Conservation (phyloP, 1,284 basidiomycete genomes). For the Tilletia horrida region DNA sequence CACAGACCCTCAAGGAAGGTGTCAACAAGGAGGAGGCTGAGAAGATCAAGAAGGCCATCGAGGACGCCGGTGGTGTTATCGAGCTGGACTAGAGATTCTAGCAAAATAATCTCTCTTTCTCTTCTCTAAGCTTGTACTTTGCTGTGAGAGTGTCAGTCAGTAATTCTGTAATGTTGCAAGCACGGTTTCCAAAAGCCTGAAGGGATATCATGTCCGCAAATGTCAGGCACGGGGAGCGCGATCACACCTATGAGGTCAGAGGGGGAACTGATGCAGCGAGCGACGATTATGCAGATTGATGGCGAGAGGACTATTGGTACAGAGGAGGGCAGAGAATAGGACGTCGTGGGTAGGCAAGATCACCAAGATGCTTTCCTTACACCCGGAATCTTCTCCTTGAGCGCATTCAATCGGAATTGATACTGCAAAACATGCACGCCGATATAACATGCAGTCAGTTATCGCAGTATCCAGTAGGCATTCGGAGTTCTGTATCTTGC, state of each 20-base stretch:
- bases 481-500: too few relatives aligned
- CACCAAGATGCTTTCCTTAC: slow-evolving; percentile 87
- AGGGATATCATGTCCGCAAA: too few relatives aligned
- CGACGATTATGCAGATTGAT: too few relatives aligned
- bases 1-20: slow-evolving; percentile 92
- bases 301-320: neutral
- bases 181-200: too few relatives aligned
- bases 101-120: too few relatives aligned
- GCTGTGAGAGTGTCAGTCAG: too few relatives aligned
- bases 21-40: slow-evolving; percentile 96
- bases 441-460: neutral
- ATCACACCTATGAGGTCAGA: too few relatives aligned
- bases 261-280: too few relatives aligned
- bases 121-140: too few relatives aligned
- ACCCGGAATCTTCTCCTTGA: slow-evolving; percentile 73
- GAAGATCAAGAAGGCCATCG: slow-evolving; percentile 86
- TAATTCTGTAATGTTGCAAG: too few relatives aligned
- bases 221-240: too few relatives aligned
- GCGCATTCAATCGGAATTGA: slow-evolving; percentile 81
- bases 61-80: slow-evolving; percentile 82
- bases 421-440: slow-evolving; percentile 63
- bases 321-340: neutral
- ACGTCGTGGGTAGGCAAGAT: slow-evolving; percentile 27
- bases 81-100: slow-evolving; percentile 57
- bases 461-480: too few relatives aligned